A percentile compares a stretch with the other conserved stretches of the same genome.
These are phyloP conservation scores for Fusarium tricinctum DNA, from an alignment of 2,329 filamentous ascomycete species.

Conservation along the genomic window DNA sequence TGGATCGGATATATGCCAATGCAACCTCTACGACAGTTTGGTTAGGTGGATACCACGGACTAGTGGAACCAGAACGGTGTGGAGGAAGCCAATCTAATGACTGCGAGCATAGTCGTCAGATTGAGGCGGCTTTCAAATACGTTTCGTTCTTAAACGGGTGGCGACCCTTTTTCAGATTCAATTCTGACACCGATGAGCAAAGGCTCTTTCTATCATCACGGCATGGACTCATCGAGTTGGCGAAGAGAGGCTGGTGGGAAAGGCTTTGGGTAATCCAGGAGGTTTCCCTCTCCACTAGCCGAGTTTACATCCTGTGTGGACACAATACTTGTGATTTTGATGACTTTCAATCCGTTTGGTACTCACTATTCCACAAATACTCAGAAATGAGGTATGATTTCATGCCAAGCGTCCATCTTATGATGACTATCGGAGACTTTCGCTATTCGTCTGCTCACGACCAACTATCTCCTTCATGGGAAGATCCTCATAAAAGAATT, in stretches of 20 bases:
- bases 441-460: neutral
- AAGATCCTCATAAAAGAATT: too few species aligned
- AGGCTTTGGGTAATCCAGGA: neutral
- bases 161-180: neutral
- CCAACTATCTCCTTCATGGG: neutral
- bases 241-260: neutral
- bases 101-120: neutral
- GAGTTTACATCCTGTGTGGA: neutral
- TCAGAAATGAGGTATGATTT: neutral
- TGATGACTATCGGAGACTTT: neutral
- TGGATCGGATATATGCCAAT: neutral
- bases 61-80: neutral
- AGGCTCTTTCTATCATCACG: neutral
- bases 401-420: neutral
- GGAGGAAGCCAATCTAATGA: neutral
- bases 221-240: too few species aligned
- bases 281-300: neutral
- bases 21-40: neutral
- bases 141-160: neutral
- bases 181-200: neutral
- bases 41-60: neutral
- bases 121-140: neutral
- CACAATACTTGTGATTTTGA: neutral
- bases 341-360: neutral
- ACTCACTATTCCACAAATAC: neutral